Evolutionary conservation across 2,329 filamentous ascomycete genomes (phyloP).

Genomic region (Aspergillus japonicus): DNA sequence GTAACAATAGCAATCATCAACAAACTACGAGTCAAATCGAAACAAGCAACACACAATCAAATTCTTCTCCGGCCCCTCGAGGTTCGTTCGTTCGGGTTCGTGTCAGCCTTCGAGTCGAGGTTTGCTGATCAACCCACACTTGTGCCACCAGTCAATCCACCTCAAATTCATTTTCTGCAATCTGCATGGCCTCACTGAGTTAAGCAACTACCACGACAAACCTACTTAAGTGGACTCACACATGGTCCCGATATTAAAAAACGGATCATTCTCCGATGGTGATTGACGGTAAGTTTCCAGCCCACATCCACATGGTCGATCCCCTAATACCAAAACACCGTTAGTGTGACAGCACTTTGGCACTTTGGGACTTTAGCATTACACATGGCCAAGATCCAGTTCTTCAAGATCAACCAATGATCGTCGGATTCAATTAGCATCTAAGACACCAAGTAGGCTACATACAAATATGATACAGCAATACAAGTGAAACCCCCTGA

Average conservation of each 20-base stretch:
- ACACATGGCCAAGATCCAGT: background rate
- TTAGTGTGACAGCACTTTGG: background rate
- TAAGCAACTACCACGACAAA: background rate
- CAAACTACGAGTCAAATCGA: background rate
- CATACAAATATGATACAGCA: background rate
- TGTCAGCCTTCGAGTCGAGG: background rate
- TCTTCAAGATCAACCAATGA: background rate
- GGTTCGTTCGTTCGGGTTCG: too few species aligned
- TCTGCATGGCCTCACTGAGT: background rate
- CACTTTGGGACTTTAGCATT: background rate
- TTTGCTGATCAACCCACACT: background rate
- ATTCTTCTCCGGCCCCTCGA: background rate
- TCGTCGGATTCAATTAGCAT: background rate
- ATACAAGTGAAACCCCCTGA: background rate
- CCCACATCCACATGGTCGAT: constrained; percentile 7
- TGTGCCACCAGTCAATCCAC: background rate
- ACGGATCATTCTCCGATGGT: background rate
- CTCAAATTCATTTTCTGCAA: background rate
- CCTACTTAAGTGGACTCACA: constrained; percentile 9
- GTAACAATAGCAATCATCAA: background rate
- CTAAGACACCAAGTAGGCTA: background rate
- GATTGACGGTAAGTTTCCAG: constrained; percentile 1
- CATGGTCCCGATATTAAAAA: constrained; percentile 4
- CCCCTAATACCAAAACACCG: background rate
- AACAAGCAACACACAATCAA: background rate